Conservation (phyloP, 192 early-diverging fungal species). For the Coemansia sp. region DNA sequence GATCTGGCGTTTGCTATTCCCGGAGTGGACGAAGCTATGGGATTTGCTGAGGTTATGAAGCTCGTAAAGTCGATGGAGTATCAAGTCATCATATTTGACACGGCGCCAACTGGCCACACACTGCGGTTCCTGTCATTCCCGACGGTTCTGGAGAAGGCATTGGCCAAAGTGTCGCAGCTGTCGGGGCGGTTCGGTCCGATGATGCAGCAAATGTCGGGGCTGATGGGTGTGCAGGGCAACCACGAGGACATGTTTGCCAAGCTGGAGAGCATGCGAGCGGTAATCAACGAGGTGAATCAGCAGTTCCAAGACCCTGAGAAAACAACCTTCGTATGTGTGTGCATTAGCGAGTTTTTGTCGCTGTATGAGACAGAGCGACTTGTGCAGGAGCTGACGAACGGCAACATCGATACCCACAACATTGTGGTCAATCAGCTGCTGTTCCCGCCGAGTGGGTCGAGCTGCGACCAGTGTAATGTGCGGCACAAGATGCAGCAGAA, state of each 20-base stretch:
- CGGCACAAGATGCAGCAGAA: constrained; percentile 98
- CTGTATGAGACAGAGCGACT: constrained; percentile 99
- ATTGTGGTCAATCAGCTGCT: constrained; percentile 99
- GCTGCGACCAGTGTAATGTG: constrained; percentile 87
- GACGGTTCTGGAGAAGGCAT: constrained; percentile 93
- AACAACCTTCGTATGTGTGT: constrained; percentile 99
- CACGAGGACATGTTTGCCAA: constrained; percentile 96
- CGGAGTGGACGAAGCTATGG: constrained; percentile 99
- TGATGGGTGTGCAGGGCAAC: constrained; percentile 84
- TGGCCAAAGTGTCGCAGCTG: constrained; percentile 92
- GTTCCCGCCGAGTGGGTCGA: constrained; percentile 84
- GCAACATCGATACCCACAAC: constrained; percentile 98
- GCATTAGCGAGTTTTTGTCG: constrained; percentile 99
- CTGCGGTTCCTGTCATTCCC: constrained; percentile 99
- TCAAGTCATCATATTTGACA: constrained; percentile 98
- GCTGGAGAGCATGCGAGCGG: constrained; percentile 92
- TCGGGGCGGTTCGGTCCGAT: constrained; percentile 94
- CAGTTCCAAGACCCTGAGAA: constrained; percentile 99
- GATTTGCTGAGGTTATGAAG: constrained; percentile 99
- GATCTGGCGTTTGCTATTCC: constrained; percentile 99
- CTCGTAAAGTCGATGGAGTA: constrained; percentile 99
- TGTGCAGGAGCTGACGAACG: constrained; percentile 98
- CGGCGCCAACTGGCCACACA: constrained; percentile 98
- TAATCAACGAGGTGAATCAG: constrained; percentile 96
- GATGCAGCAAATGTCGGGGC: constrained; percentile 80